Evolutionary conservation across 495 filamentous ascomycete species (phyloP), one percentile per base, ranked within the genome.

Genomic region (Lophium mytilinum): DNA sequence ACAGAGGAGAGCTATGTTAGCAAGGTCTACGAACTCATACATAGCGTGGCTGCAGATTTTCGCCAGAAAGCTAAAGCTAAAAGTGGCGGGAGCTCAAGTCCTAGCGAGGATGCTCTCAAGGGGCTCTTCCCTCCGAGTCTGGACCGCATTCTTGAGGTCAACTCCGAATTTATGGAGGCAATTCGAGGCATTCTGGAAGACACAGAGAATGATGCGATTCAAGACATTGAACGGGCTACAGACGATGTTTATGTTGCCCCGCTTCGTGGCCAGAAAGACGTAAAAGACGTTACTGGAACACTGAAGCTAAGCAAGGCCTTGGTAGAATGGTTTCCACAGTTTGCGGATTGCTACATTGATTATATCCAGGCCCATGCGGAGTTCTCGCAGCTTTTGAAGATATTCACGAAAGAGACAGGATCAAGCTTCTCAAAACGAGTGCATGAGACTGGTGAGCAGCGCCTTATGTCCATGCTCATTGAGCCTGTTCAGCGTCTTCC

Each of bases 401-500:
- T 77, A 4, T 87, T 90, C 65, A 76, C 87, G 62, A 84, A 81
- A 62, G 83, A 88, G 60, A 75, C 71, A 18, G 81, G 85, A 43
- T 90, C 92, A 2, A 90, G 85, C 62, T 89, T 95, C 64, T 85
- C 86, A 0, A 82, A 83, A 65, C 73, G 85, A 53, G 78, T 96
- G 0, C 83, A 88, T 40, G 83, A 91, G 53, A 87, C 84, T 9
- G 94, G 93, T 39, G 93, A 99, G 67, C 94, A 99, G 64, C 78
- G 82, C 53, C 76, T 99, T 34, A 88, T 89, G 39, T 96, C 91
- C n/a, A 76, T 91, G 50, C 77, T 97, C 42, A 97, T 97, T 71
- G 93, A 99, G 71, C 93, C 93, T 0, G 90, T 99, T 9, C 93
- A 99, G 69, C 80, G 93, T 21, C 78, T 99, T 50, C 93, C 93